Base-by-base conservation (phyloP, 768 basidiomycete species). In the Lactarius trivialis region DNA sequence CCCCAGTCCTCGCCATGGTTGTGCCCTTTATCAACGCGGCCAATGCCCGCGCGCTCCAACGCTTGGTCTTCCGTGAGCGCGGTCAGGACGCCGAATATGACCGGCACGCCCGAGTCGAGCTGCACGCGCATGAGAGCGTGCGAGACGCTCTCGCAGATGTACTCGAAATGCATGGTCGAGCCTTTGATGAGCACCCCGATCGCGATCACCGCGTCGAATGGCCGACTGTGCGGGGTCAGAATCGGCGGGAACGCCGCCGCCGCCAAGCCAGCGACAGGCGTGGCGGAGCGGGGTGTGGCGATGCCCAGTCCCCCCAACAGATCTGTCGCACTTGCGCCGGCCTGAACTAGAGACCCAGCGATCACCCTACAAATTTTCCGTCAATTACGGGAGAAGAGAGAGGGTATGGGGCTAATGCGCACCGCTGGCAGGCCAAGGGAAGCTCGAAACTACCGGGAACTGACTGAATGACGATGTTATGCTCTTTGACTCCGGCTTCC, bases 1-100 rank as follows among this genome's bases (percentile, higher is more conserved):
- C 89, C 96, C 95, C 95, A 99, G 68, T 98, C 96, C 73, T 94
- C 92, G 19, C 96, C 96, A 70, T 99, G 96, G 75, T 98, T 98
- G 71, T 98, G 97, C 2, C 93, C 93, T 70, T 87, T 87, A 63
- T 79, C 76, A 56, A 71, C 78, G 14, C 77, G 75, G 21, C 88
- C 91, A 50, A 99, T 74, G 4, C 97, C 97, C n/a, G 97, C 92
- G 63, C 97, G 78, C 70, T 95, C 90, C 69, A 98, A 74, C 26
- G 97, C 97, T 76, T 99, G 97, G 67, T 95, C 91, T 59, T 98
- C 97, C 49, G 79, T 88, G 66, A 98, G 81, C 50, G 86, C 91
- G 21, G 95, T 99, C 71, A 99, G 76, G 30, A 99, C 93, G 45
- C 97, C 97, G 74, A 98, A 98, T 68, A 99, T 88, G 70, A 98